Base-by-base conservation (phyloP, 805 yeast species). In the Cyberlindnera sargentensis region DNA sequence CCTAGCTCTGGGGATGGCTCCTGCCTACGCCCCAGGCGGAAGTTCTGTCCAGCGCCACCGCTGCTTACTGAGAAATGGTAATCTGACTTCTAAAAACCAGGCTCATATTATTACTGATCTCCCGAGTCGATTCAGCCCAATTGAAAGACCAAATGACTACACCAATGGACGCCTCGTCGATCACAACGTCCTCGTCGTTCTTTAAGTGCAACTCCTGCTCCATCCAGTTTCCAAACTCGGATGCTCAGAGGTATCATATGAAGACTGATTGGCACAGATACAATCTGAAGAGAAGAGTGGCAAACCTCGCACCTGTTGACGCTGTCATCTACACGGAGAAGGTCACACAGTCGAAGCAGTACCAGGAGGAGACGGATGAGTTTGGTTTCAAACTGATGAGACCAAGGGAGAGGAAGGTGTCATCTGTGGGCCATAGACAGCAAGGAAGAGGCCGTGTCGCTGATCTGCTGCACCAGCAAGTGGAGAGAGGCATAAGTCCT, bases 231-330 rank as follows among this genome's bases (percentile, higher is more conserved):
- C 77, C 82, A 36, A 71, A 81, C 32, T 82, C 95, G n/a, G 93
- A 82, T 49, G 71, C 81, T 46, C 99, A 93, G 66, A 73, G 98
- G 49, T 75, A 74, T 50, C 99, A 93, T 62, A 93, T 93, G 99
- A 88, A 86, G 61, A 82, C 96, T 3, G 99, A 93, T 44, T 93
- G 99, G 99, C 99, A 93, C 61, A 75, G 99, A 49, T 93, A 93
- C 64, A 93, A 93, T 58, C 73, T 93, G 58, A 93, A 93, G 61
- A 79, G 99, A 66, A 76, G 96, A 56, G 96, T 93, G 30, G 95
- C 96, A 1, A 75, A 75, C 29, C 65, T 89, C 45, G 82, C 90
- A 6, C 82, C 95, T 1, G 77, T 89, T 29, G 66, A 80, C 20
- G 77, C 87, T 2, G 84, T 68, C 47, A 61, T 61, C 31, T 65